Conservation (phyloP, 257 asterid genomes). For the Solanum chilense region DNA sequence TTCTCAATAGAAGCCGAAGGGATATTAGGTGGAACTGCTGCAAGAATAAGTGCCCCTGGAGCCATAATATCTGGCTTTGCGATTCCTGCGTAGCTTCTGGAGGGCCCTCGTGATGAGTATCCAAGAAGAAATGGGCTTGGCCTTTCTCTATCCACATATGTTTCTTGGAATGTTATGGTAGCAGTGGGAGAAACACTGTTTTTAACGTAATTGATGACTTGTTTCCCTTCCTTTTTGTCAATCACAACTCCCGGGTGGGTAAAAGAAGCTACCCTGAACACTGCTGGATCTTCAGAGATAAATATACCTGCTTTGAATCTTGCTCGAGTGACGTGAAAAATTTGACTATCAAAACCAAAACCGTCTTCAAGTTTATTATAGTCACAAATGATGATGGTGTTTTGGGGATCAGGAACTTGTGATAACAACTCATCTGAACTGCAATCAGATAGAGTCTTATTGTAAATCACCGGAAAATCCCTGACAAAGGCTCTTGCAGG, state of each 20-base stretch:
- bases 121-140: background rate
- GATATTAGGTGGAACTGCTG: background rate
- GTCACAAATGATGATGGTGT: background rate
- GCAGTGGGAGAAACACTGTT: background rate
- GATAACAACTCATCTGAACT: background rate
- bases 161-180: background rate
- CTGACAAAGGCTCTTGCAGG: background rate
- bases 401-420: background rate
- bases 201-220: constrained; percentile 3
- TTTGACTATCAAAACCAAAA: background rate
- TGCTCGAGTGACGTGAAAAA: background rate
- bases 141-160: background rate
- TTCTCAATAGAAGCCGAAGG: background rate
- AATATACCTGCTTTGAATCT: background rate
- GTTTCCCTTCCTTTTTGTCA: background rate
- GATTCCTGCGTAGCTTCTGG: background rate
- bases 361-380: background rate
- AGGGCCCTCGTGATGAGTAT: background rate
- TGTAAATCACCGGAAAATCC: background rate
- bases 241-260: background rate
- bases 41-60: background rate
- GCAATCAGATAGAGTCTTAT: background rate
- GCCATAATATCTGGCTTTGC: constrained; percentile 4
- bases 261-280: background rate
- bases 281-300: background rate